Evolutionary conservation across 2,329 filamentous ascomycete species (phyloP), one percentile per base, ranked within the genome.

Genomic region (Ampelomyces quisqualis): DNA sequence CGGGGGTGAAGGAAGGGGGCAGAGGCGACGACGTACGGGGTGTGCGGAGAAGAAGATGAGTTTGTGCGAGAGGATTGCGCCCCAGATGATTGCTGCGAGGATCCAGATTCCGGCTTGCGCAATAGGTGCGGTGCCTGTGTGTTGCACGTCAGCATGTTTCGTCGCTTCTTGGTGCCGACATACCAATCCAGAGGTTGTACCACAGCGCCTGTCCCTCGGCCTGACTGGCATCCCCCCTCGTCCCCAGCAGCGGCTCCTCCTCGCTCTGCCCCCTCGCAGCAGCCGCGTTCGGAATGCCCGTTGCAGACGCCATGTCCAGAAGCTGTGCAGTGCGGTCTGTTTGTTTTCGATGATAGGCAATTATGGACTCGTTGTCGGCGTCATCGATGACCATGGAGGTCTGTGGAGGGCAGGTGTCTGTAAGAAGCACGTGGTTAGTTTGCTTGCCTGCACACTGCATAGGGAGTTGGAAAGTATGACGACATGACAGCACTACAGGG

Each of bases 1-100:
- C 9, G 15, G 15, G 27, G 41, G 14, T 21, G 5, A 14, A n/a
- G 28, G 42, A 32, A 24, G 38, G 23, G 24, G 27, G 15, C 15
- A 2, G 4, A 37, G 40, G 27, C 8, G 34, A 35, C 22, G 73
- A 76, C 70, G 79, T 63, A 96, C 82, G 6, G 91, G 91, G 68
- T 97, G 91, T 7, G 85, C 82, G 13, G 88, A 90, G 77, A 97
- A 95, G 57, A 95, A 81, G 26, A 88, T 86, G 47, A 94, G 64
- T 20, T 84, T 67, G 30, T 78, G 76, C 28, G 81, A 78, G 62
- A 95, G 81, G 51, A 96, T 79, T 40, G 79, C 79, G 31, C 81
- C 80, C 88, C 89, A 95, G 52, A 95, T 77, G 41, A 91, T 80
- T 23, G 81, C 80, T 34, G 82, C 74, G 48, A 96, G 79, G 50